phyloP scores from a whole-genome alignment of 2,329 filamentous ascomycete genomes.

The Pseudogymnoascus sp. region DNA sequence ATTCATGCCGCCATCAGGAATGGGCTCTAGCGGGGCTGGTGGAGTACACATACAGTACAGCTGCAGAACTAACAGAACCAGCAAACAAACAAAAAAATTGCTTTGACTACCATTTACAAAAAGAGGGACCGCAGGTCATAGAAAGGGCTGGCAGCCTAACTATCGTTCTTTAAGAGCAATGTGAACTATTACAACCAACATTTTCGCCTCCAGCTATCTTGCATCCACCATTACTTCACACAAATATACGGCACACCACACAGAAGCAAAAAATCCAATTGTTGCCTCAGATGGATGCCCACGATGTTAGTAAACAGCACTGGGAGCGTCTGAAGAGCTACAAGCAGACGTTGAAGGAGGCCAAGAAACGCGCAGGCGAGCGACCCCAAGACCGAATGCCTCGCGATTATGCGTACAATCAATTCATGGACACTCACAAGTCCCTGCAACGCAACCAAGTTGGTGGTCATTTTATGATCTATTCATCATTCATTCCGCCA shows the following conservation, averaged over 20 bases:
- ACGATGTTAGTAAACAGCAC: not conserved
- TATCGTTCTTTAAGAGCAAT: not conserved
- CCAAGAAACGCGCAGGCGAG: not conserved
- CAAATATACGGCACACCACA: not conserved
- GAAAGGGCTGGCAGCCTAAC: not conserved
- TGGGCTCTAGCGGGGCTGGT: not conserved
- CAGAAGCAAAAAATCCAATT: not conserved
- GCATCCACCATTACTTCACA: not conserved
- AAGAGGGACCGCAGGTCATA: not conserved
- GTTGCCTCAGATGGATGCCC: not conserved
- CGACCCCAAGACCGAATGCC: not conserved
- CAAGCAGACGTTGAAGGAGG: not conserved
- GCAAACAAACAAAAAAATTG: not conserved
- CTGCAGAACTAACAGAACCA: not conserved
- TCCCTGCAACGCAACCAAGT: too few relatives aligned
- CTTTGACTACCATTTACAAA: not conserved
- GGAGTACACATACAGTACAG: not conserved
- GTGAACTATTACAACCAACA: not conserved
- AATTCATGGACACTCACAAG: not conserved
- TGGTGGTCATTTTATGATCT: not conserved
- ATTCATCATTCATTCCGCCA: conserved; percentile 6
- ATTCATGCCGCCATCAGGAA: not conserved
- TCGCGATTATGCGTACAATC: not conserved
- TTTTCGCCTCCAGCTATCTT: not conserved
- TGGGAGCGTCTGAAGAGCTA: not conserved